phyloP scores from a whole-genome alignment of 2,329 filamentous ascomycete species.

The Aspergillus sp. region DNA sequence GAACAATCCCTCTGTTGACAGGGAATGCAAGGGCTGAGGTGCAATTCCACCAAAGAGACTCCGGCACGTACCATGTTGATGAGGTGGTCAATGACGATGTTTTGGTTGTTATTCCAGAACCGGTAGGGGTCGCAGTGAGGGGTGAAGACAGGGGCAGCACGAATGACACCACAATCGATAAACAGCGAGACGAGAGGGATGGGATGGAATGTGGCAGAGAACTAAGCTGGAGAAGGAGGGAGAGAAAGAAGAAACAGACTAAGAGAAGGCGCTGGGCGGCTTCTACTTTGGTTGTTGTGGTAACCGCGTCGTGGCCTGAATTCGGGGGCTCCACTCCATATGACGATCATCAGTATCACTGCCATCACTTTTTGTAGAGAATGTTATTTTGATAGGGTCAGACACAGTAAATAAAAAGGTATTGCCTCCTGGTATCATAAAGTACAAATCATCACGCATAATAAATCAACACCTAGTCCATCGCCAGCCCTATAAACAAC shows the following conservation, averaged over 20 bases:
- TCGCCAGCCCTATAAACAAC: neutral
- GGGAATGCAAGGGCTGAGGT: neutral
- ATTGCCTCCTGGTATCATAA: conserved; percentile 1
- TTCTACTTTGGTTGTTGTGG: conserved; percentile 19
- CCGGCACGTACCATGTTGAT: neutral
- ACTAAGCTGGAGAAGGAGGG: neutral
- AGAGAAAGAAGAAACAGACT: neutral
- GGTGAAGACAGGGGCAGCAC: conserved; percentile 1
- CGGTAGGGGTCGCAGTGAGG: neutral
- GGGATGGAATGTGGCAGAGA: neutral
- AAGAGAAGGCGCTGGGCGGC: conserved; percentile 1
- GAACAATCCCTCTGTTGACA: neutral
- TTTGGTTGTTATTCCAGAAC: neutral
- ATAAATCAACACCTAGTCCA: neutral
- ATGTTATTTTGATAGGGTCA: neutral
- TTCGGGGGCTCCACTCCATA: neutral
- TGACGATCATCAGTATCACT: neutral
- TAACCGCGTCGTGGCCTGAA: conserved; percentile 10
- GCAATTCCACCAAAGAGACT: neutral
- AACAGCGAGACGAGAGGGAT: neutral
- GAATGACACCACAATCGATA: neutral
- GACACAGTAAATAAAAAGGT: neutral
- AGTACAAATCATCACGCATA: neutral
- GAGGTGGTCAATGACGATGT: neutral
- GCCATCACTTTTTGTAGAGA: too few species aligned